Conservation (phyloP, 305 asterid genomes). For the Monarda citriodora region DNA sequence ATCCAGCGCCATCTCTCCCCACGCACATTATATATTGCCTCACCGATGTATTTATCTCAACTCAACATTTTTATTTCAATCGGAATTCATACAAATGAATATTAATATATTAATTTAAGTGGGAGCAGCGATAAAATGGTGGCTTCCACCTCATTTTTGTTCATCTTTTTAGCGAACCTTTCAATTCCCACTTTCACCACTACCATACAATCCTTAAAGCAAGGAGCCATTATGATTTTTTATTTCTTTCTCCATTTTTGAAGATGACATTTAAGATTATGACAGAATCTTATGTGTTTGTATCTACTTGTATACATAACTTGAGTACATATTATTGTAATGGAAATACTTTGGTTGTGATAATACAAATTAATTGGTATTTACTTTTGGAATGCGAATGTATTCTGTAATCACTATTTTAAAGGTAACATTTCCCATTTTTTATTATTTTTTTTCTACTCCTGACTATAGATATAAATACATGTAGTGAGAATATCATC, state of each 20-base stretch:
- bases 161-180: conserved; percentile 27
- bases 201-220: conserved; percentile 23
- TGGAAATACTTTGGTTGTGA: no score
- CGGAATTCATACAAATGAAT: neutral
- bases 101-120: conserved; percentile 4
- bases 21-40: neutral
- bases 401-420: no score
- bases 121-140: conserved; percentile 27
- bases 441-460: no score
- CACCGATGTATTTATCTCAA: conserved; percentile 10
- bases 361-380: no score
- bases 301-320: neutral
- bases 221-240: conserved; percentile 20
- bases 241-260: conserved; percentile 16
- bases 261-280: conserved; percentile 5
- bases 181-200: conserved; percentile 24
- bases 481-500: no score
- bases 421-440: no score
- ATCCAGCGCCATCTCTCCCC: no score
- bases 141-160: conserved; percentile 22
- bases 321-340: neutral
- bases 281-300: neutral
- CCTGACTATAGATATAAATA: no score
- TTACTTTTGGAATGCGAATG: no score
- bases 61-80: neutral